These are phyloP conservation scores for Pseudogymnoascus sp. DNA, from an alignment of 2,329 filamentous ascomycete species.

Conservation along the genomic window DNA sequence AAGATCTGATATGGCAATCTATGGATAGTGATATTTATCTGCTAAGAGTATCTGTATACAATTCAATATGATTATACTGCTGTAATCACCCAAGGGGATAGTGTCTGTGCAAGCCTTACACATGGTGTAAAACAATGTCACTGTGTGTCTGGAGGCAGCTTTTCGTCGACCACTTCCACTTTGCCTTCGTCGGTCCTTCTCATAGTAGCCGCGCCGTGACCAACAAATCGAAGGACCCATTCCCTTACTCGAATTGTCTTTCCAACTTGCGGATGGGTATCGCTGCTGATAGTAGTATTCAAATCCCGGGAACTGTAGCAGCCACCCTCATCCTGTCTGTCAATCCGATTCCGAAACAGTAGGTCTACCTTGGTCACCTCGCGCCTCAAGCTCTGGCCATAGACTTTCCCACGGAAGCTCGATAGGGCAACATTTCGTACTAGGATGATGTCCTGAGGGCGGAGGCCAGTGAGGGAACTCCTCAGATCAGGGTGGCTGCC, in stretches of 20 bases:
- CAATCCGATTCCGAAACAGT: slow-evolving; percentile 48
- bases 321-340: slow-evolving; percentile 44
- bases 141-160: slow-evolving; percentile 28
- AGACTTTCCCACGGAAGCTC: slow-evolving; percentile 67
- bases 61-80: neutral
- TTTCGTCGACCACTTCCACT: slow-evolving; percentile 11
- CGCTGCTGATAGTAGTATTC: slow-evolving; percentile 21
- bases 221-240: slow-evolving; percentile 69
- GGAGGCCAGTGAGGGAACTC: slow-evolving; percentile 37
- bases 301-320: slow-evolving; percentile 49
- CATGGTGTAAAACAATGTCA: neutral
- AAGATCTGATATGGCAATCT: slow-evolving; percentile 13
- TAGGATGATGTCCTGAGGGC: slow-evolving; percentile 68
- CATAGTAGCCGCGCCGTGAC: slow-evolving; percentile 20
- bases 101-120: neutral
- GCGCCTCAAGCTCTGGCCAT: slow-evolving; percentile 71
- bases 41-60: neutral
- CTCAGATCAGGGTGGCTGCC: slow-evolving; percentile 18
- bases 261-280: slow-evolving; percentile 42
- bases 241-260: slow-evolving; percentile 62
- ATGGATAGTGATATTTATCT: neutral
- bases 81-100: neutral
- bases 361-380: slow-evolving; percentile 63
- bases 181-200: slow-evolving; percentile 9
- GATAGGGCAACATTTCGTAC: slow-evolving; percentile 72